Percentiles rank a stretch among this genome's conserved stretches.
These are phyloP conservation scores for Aspergillus sergii DNA, from an alignment of 2,329 filamentous ascomycete genomes.

Conservation along the genomic window DNA sequence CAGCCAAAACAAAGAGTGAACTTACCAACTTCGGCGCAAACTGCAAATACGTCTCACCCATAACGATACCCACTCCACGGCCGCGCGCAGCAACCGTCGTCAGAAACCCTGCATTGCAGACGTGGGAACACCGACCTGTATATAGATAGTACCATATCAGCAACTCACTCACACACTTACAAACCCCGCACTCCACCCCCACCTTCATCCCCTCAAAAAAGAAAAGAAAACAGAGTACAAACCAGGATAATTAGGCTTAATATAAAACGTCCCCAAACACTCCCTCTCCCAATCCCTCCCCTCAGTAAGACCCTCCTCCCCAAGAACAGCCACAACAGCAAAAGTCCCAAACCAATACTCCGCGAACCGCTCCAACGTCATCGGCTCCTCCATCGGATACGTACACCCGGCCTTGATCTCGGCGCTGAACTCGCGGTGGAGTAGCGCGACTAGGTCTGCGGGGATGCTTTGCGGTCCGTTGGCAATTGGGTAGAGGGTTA, in stretches of 20 bases:
- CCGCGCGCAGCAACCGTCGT: constrained; percentile 35
- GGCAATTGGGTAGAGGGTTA: constrained; percentile 35
- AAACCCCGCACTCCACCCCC: too few relatives aligned
- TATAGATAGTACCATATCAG: neutral
- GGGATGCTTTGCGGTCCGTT: constrained; percentile 28
- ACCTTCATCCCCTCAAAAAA: neutral
- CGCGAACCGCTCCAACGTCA: constrained; percentile 33
- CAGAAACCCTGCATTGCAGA: constrained; percentile 43
- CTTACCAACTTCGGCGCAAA: constrained; percentile 41
- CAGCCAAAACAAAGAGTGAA: neutral
- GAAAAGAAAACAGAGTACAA: constrained; percentile 9
- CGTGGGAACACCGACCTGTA: constrained; percentile 41
- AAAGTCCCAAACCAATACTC: constrained; percentile 45
- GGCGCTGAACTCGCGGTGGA: constrained; percentile 37
- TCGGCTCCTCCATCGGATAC: constrained; percentile 42
- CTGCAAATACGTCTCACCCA: constrained; percentile 41
- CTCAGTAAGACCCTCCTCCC: constrained; percentile 20
- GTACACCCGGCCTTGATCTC: constrained; percentile 40
- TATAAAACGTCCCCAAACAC: constrained; percentile 45
- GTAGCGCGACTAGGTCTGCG: constrained; percentile 25
- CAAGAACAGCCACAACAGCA: constrained; percentile 34
- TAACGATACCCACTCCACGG: constrained; percentile 37
- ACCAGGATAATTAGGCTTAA: constrained; percentile 47
- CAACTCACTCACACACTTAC: too few relatives aligned
- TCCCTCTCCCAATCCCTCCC: constrained; percentile 37